Evolutionary conservation across 257 asterid species (phyloP).

Genomic region (Nicotiana tabacum): DNA sequence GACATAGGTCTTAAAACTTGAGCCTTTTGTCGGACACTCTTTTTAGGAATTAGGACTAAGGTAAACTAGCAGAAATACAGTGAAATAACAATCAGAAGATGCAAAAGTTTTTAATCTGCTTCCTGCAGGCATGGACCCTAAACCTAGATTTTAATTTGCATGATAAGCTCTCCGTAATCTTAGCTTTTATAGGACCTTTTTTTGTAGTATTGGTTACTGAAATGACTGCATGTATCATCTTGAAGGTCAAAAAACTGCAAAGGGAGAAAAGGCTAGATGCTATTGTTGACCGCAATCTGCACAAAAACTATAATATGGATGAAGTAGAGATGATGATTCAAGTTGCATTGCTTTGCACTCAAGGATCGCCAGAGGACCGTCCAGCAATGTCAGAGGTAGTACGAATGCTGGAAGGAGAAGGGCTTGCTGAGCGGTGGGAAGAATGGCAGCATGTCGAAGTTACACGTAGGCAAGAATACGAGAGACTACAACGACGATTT

Average conservation of each 20-base stretch:
- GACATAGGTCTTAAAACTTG: background rate
- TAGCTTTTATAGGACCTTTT: background rate
- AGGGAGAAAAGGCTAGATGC: conserved; percentile 68
- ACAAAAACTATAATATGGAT: conserved; percentile 37
- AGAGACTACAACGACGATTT: conserved; percentile 67
- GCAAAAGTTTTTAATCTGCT: background rate
- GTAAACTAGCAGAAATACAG: background rate
- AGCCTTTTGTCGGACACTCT: background rate
- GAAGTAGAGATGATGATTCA: conserved; percentile 97
- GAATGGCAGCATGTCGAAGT: conserved; percentile 79
- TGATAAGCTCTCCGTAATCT: background rate
- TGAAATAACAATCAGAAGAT: background rate
- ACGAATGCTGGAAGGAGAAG: conserved; percentile 93
- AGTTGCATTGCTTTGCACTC: conserved; percentile 89
- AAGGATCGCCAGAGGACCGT: conserved; percentile 83
- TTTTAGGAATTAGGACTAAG: background rate
- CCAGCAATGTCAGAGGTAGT: conserved; percentile 97
- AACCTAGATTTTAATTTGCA: background rate
- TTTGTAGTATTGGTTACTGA: background rate
- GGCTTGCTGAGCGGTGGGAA: conserved; percentile 91
- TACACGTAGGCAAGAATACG: conserved; percentile 64
- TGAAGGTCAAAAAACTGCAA: conserved; percentile 79
- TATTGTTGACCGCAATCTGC: conserved; percentile 77
- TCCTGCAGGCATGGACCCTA: background rate
- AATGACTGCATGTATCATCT: background rate